A percentile compares a stretch with the other conserved stretches of the same genome.
Evolutionary conservation across 1,284 basidiomycete genomes (phyloP).

Genomic region (Rhodotorula sp.): DNA sequence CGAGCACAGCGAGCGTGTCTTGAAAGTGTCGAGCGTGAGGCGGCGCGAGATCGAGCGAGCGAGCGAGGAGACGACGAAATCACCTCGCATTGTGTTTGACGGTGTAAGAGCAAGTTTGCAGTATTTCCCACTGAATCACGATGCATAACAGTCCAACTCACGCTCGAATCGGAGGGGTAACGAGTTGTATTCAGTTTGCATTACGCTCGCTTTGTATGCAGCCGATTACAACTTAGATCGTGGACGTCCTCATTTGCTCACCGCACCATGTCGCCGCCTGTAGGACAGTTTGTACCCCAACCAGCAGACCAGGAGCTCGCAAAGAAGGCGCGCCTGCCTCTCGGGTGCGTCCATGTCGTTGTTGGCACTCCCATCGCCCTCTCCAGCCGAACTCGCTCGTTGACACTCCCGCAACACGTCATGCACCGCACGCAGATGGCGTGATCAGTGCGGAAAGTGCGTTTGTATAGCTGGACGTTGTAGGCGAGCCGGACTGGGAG

Average conservation of each 20-base stretch:
- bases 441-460: slow-evolving; percentile 44
- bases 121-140: no score
- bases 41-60: no score
- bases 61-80: no score
- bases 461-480: neutral
- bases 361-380: neutral
- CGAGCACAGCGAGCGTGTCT: no score
- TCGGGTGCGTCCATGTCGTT: slow-evolving; percentile 25
- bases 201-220: no score
- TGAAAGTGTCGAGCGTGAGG: no score
- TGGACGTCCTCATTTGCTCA: no score
- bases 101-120: no score
- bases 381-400: neutral
- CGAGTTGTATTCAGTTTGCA: neutral
- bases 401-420: neutral
- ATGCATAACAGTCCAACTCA: no score
- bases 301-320: slow-evolving; percentile 26
- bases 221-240: neutral
- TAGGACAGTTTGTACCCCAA: slow-evolving; percentile 28
- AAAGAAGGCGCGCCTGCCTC: slow-evolving; percentile 29
- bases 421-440: slow-evolving; percentile 35
- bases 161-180: no score
- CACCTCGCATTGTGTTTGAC: no score
- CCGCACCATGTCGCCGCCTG: slow-evolving; percentile 21
- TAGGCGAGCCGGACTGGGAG: neutral